Evolutionary conservation across 352 stramenopile genomes (phyloP).

Genomic region (Phytophthora melonis): DNA sequence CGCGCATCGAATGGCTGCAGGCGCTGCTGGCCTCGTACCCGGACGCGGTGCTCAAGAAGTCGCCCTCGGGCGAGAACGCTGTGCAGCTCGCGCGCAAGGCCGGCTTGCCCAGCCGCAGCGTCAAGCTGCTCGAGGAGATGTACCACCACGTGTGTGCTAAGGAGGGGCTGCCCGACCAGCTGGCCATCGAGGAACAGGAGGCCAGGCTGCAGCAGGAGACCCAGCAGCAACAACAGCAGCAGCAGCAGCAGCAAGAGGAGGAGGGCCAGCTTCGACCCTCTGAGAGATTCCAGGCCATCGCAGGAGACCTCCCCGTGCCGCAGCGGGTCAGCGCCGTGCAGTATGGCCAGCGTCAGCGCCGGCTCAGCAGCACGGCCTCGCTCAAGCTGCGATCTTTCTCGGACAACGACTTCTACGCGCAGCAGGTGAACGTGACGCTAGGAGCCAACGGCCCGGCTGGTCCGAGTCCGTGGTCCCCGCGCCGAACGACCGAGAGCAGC

Average conservation of each 20-base stretch:
- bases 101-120: slow-evolving; percentile 59
- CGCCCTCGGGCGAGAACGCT: slow-evolving; percentile 76
- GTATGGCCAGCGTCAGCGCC: slow-evolving; percentile 39
- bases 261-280: slow-evolving; percentile 40
- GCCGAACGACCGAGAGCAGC: slow-evolving; percentile 39
- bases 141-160: slow-evolving; percentile 87
- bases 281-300: slow-evolving; percentile 51
- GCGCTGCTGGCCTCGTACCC: slow-evolving; percentile 84
- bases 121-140: slow-evolving; percentile 89
- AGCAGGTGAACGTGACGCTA: slow-evolving; percentile 37
- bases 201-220: slow-evolving; percentile 27
- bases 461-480: slow-evolving; percentile 39
- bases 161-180: slow-evolving; percentile 60
- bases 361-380: slow-evolving; percentile 53
- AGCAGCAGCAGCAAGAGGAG: slow-evolving; percentile 20
- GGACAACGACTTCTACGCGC: slow-evolving; percentile 70
- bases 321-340: slow-evolving; percentile 25
- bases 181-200: slow-evolving; percentile 62
- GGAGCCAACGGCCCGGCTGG: slow-evolving; percentile 15
- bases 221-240: background rate
- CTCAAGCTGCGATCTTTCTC: slow-evolving; percentile 73
- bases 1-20: slow-evolving; percentile 89
- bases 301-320: slow-evolving; percentile 35
- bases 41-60: slow-evolving; percentile 83
- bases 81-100: slow-evolving; percentile 77